A percentile compares a stretch with the other conserved stretches of the same genome.
Evolutionary conservation across 192 early-diverging fungal species (phyloP).

Genomic region (Linnemannia exigua): DNA sequence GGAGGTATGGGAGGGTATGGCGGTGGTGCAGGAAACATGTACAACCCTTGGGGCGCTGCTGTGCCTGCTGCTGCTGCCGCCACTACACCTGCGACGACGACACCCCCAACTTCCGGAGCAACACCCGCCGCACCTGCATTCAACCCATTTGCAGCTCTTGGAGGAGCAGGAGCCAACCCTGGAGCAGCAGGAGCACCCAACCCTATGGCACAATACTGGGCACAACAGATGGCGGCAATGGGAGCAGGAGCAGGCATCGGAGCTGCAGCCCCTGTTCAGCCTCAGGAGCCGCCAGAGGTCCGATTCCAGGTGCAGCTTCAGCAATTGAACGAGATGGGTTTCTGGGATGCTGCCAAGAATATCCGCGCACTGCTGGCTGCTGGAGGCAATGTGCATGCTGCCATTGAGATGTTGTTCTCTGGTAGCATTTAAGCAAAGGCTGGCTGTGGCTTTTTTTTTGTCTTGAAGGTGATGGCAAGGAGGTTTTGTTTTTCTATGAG

Average conservation of each 20-base stretch:
- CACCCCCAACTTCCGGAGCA: constrained; percentile 29
- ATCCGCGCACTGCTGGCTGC: constrained; percentile 87
- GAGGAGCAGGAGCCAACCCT: constrained; percentile 40
- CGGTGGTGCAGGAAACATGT: constrained; percentile 25
- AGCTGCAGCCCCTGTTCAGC: constrained; percentile 49
- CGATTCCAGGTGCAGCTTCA: constrained; percentile 84
- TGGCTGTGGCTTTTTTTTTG: background rate
- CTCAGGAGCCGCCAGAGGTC: constrained; percentile 71
- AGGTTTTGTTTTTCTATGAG: background rate
- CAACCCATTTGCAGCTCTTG: constrained; percentile 53
- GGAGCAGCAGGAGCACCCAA: constrained; percentile 43
- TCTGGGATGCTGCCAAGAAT: constrained; percentile 90
- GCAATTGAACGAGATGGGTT: constrained; percentile 96
- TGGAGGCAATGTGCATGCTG: constrained; percentile 92
- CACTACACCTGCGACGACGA: constrained; percentile 23
- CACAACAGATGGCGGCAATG: constrained; percentile 57
- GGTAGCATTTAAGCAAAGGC: constrained; percentile 39
- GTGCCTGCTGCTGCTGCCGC: constrained; percentile 35
- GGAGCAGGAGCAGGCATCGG: constrained; percentile 47
- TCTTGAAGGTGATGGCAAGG: too few relatives aligned
- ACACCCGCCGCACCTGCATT: constrained; percentile 27
- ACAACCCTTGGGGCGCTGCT: constrained; percentile 41
- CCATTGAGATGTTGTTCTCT: constrained; percentile 89
- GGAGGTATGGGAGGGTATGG: constrained; percentile 35
- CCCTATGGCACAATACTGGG: constrained; percentile 57